Evolutionary conservation across 2,329 filamentous ascomycete species (phyloP).

Genomic region (Truncatella angustata): DNA sequence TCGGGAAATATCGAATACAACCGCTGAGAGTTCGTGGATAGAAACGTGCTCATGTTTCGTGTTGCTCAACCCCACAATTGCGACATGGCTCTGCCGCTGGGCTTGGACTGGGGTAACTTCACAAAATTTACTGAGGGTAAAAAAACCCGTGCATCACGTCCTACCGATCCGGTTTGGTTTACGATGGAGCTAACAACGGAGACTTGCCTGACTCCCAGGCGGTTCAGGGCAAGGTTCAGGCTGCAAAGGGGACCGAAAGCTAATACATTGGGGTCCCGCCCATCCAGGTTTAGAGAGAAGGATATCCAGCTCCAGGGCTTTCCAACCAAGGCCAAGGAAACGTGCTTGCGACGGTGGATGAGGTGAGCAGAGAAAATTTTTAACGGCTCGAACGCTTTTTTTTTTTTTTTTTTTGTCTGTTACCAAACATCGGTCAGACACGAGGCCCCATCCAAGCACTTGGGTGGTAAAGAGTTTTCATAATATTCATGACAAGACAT

Average conservation of each 20-base stretch:
- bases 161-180: neutral
- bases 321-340: neutral
- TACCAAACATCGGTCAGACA: slow-evolving; percentile 5
- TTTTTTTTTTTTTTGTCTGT: neutral
- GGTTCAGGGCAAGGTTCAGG: neutral
- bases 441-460: neutral
- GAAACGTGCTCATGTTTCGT: slow-evolving; percentile 6
- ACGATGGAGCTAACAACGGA: neutral
- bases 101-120: neutral
- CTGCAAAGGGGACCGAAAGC: neutral
- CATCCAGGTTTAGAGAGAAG: no score
- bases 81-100: neutral
- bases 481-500: neutral
- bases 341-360: slow-evolving; percentile 2
- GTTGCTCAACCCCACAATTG: slow-evolving; percentile 6
- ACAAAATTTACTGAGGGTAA: neutral
- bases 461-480: neutral
- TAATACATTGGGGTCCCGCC: neutral
- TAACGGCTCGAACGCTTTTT: neutral
- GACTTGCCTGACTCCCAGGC: neutral
- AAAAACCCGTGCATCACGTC: neutral
- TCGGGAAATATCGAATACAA: neutral
- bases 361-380: neutral
- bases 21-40: neutral
- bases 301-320: neutral